Conservation (phyloP, 1,139 yeast genomes). For the Dujonia santamariae region DNA sequence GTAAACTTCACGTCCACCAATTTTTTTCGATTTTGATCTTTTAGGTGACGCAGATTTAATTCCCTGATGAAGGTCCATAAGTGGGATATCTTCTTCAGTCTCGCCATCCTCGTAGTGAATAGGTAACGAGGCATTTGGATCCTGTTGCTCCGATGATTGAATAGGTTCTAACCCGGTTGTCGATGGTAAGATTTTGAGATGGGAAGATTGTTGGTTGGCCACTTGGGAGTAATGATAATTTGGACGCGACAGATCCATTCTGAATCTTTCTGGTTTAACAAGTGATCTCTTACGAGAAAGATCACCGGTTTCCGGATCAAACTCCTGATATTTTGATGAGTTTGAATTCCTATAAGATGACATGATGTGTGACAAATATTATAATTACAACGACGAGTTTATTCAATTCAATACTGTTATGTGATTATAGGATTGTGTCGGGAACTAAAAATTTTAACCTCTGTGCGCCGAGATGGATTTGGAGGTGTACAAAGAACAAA, state of each 20-base stretch:
- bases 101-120: slow-evolving; percentile 14
- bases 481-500: no score
- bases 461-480: no score
- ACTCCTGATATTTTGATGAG: slow-evolving; percentile 33
- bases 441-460: no score
- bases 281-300: slow-evolving; percentile 61
- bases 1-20: slow-evolving; percentile 47
- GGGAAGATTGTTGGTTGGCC: slow-evolving; percentile 64
- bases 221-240: slow-evolving; percentile 80
- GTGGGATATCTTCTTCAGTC: slow-evolving; percentile 44
- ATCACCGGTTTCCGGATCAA: slow-evolving; percentile 50
- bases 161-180: slow-evolving; percentile 71
- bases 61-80: slow-evolving; percentile 35
- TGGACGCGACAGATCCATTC: slow-evolving; percentile 66
- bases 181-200: slow-evolving; percentile 65
- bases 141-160: slow-evolving; percentile 4
- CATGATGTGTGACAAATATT: no score
- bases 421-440: no score
- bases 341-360: slow-evolving; percentile 14
- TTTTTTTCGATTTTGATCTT: slow-evolving; percentile 16
- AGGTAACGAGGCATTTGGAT: slow-evolving; percentile 8
- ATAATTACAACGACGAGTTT: no score
- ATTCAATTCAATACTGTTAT: no score
- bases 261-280: slow-evolving; percentile 76
- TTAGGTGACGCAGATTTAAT: slow-evolving; percentile 9